Base-by-base conservation (phyloP, 1,284 basidiomycete species). In the Exobasidium cylindrosporum region DNA sequence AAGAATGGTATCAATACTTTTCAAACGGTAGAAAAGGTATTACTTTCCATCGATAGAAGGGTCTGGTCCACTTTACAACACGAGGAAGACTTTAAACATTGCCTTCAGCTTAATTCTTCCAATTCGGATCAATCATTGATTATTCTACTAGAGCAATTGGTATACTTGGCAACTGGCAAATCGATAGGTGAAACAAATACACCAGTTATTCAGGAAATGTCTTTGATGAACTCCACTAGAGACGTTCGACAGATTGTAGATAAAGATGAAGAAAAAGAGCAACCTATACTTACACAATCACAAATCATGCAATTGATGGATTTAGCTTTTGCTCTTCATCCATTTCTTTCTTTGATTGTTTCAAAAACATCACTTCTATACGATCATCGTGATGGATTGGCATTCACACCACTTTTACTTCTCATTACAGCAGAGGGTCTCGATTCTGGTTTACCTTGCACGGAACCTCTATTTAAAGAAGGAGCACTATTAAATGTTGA, bases 321-420 rank as follows among this genome's bases (percentile, higher is more conserved):
- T 4, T 14, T 55, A 14, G 53, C 53, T 17, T 55, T 55, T 32
- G 17, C 21, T n/a, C 32, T 26, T 35, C 53, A 55, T 55, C 53
- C 53, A 6, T 40, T 55, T 13, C 24, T 55, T 11, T 21, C 53
- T 44, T 17, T 55, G 4, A 14, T 55, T 28, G 53, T 55, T 23
- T 31, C 53, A n/a, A 55, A 32, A 17, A 55, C 53, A 2, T 31
- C 53, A n/a, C 29, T 55, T 14, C n/a, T 55, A 17, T 29, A 31
- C 23, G 32, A 55, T 40, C 53, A 55, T 44, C 53, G 30, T 5
- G 47, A 50, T 14, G 47, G 47, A 4, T 24, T 24, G 21, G n/a
- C 47, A 24, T 24, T 24, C 26, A 24, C n/a, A 4, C 26, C 21
- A 24, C 47, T 50, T 50, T 24, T 50, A 13, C 26, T 21, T 21